Conservation (phyloP, 306 rosid species). For the Arachis stenosperma region DNA sequence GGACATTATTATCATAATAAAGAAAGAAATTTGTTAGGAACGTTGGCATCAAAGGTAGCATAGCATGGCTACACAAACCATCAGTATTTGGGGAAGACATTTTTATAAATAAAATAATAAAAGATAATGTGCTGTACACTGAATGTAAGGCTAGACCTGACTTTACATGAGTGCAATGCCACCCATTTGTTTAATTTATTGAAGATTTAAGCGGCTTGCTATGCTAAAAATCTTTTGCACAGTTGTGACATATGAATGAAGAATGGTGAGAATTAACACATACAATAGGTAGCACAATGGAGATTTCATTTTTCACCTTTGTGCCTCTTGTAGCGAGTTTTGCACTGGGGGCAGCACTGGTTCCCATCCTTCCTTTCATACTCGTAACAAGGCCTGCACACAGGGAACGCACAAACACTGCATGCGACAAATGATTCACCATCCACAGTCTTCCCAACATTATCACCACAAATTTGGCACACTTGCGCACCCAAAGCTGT, state of each 20-base stretch:
- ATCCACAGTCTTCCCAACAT: slow-evolving; percentile 75
- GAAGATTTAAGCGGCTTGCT: too few relatives aligned
- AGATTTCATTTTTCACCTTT: slow-evolving; percentile 56
- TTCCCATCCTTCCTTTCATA: slow-evolving; percentile 97
- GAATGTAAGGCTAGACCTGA: too few relatives aligned
- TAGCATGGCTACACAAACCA: too few relatives aligned
- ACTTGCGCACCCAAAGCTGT: slow-evolving; percentile 61
- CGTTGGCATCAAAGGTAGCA: too few relatives aligned
- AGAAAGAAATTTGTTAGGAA: too few relatives aligned
- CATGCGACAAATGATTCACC: slow-evolving; percentile 86
- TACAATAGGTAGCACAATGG: neutral
- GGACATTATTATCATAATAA: too few relatives aligned
- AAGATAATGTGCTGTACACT: too few relatives aligned
- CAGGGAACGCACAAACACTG: slow-evolving; percentile 79
- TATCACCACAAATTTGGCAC: slow-evolving; percentile 90
- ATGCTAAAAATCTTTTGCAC: too few relatives aligned
- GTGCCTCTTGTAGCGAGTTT: slow-evolving; percentile 89
- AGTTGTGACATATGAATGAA: neutral
- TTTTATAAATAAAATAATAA: too few relatives aligned
- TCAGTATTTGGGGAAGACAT: too few relatives aligned
- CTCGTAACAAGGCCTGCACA: slow-evolving; percentile 95
- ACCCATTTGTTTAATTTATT: too few relatives aligned
- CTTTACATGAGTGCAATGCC: too few relatives aligned
- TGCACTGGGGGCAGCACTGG: slow-evolving; percentile 94
- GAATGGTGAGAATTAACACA: slow-evolving; percentile 13